phyloP scores from a whole-genome alignment of 441 rosid genomes.

The Adansonia rubrostipa region DNA sequence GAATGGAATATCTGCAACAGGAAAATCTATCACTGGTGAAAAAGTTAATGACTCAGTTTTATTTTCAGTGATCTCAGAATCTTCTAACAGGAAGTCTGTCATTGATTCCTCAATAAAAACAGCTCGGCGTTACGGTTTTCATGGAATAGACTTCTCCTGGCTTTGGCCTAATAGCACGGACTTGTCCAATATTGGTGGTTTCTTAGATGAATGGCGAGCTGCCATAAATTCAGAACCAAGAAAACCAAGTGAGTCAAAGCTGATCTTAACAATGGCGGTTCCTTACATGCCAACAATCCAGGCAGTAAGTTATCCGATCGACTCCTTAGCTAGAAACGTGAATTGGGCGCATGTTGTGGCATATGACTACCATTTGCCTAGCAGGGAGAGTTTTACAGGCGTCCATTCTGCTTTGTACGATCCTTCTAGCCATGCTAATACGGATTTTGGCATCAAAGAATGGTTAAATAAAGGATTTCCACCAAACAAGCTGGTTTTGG shows the following conservation, averaged over 20 bases:
- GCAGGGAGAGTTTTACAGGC: conserved; percentile 40
- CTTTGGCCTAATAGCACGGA: conserved; percentile 38
- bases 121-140: conserved; percentile 45
- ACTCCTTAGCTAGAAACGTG: conserved; percentile 34
- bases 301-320: conserved; percentile 35
- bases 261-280: conserved; percentile 36
- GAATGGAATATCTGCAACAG: conserved; percentile 31
- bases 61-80: conserved; percentile 41
- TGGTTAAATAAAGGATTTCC: conserved; percentile 45
- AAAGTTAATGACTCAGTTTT: conserved; percentile 23
- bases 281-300: conserved; percentile 22
- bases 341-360: conserved; percentile 51
- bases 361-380: conserved; percentile 50
- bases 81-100: conserved; percentile 37
- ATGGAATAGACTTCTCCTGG: conserved; percentile 44
- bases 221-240: conserved; percentile 39
- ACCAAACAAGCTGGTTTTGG: conserved; percentile 40
- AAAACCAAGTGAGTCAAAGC: conserved; percentile 20
- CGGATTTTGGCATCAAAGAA: conserved; percentile 39
- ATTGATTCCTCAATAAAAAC: conserved; percentile 40
- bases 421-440: conserved; percentile 31
- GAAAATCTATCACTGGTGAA: not conserved
- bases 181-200: conserved; percentile 29
- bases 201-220: conserved; percentile 49
- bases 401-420: conserved; percentile 49